Conservation (phyloP, 768 basidiomycete species). For the Boletus vinaceobasis region DNA sequence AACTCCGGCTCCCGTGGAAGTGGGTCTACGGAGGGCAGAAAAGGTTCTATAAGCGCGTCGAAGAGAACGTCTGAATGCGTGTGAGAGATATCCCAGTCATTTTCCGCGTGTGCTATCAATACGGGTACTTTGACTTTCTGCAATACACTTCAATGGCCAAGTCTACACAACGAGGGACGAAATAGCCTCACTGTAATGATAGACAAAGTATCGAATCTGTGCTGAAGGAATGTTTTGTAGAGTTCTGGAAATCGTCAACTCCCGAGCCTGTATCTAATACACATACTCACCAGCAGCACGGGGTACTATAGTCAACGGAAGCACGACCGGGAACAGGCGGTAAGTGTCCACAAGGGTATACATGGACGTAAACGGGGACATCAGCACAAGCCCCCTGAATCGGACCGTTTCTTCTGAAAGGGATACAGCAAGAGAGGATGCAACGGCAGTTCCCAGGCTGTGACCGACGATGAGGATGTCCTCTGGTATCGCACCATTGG, state of each 20-base stretch:
- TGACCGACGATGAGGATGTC: conserved; percentile 79
- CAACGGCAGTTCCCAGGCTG: conserved; percentile 85
- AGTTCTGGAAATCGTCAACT: conserved; percentile 39
- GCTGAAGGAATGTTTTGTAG: conserved; percentile 49
- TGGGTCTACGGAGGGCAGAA: conserved; percentile 49
- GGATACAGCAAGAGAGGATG: conserved; percentile 44
- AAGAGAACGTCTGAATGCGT: conserved; percentile 69
- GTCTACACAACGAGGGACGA: background rate
- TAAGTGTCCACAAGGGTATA: conserved; percentile 64
- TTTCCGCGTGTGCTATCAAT: conserved; percentile 68
- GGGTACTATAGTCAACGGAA: conserved; percentile 66
- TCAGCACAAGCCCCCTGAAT: conserved; percentile 48
- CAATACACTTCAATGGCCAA: background rate
- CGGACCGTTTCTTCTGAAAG: conserved; percentile 43
- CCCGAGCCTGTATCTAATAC: background rate
- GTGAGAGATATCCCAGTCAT: conserved; percentile 73
- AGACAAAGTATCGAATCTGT: conserved; percentile 61
- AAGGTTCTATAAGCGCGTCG: conserved; percentile 59
- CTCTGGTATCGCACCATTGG: conserved; percentile 51
- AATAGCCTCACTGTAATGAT: conserved; percentile 52
- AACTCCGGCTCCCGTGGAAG: conserved; percentile 30
- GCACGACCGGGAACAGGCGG: conserved; percentile 66
- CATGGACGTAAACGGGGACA: conserved; percentile 61
- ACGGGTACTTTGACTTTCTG: conserved; percentile 68
- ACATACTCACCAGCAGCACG: conserved; percentile 54